Evolutionary conservation across 176 grass and related monocot genomes (phyloP), one percentile per base, ranked within the genome.

Genomic region (Neostapfia colusana): DNA sequence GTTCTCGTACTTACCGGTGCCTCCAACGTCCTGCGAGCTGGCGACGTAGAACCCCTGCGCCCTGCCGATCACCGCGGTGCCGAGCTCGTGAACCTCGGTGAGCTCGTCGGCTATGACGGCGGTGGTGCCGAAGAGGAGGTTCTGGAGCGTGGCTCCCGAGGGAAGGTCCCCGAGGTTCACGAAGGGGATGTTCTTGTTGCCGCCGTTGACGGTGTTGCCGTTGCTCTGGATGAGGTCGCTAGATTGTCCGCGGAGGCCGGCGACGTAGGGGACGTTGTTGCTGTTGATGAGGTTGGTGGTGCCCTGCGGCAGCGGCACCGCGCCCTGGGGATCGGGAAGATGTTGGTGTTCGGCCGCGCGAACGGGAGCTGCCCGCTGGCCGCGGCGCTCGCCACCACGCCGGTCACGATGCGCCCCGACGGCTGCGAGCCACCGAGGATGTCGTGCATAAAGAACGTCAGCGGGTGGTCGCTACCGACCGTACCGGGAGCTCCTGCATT

Each of bases 401-500:
- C 85, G 0, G 92, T 91, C 55, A 79, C 88, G 70, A 94, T 91
- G 55, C 87, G 77, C 21, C 79, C 86, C 12, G 89, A 89, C 25
- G 89, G 89, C 78, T 60, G 65, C 45, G 84, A 78, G 27, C 66
- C 71, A 20, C 93, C 93, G 0, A 96, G 81, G 34, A 92, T 88
- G 67, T 96, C 89, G 28, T 88, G 93, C 93, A 96, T 96, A 87
- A 92, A 92, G 84, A 96, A 96, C 27, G 74, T 92, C 53, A 96
- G 53, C 12, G 78, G 78, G 31, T 63, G 39, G 24, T 62, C 63
- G 0, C 74, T 75, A 31, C 31, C 31, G 31, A 31, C 3, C 6
- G 67, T 78, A 16, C 28, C 45, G 14, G 39, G 36, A 12, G 50
- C 72, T 20, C 53, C 72, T 60, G 72, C 55, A 11, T 75, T 63